Conservation (phyloP, 169 alveolate species). For the Eimeria brunetti region DNA sequence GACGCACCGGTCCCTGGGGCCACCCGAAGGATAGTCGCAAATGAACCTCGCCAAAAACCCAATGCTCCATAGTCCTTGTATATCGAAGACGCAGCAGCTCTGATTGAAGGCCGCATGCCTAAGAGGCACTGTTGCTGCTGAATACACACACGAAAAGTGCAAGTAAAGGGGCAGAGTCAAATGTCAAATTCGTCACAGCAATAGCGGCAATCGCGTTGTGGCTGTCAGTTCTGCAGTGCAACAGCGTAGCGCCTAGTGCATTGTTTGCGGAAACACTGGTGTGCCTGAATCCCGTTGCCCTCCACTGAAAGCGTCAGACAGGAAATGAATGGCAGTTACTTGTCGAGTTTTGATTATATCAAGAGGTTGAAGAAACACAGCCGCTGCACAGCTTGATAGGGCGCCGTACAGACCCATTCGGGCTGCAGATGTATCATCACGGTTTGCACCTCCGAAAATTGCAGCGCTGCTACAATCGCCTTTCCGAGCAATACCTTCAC, state of each 20-base stretch:
- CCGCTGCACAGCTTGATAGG: constrained; percentile 67
- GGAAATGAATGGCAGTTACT: neutral
- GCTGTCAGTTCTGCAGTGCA: neutral
- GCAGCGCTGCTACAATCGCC: constrained; percentile 41
- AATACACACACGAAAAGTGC: neutral
- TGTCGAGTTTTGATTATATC: constrained; percentile 82
- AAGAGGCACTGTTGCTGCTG: constrained; percentile 64
- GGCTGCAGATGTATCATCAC: constrained; percentile 21
- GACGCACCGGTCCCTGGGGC: constrained; percentile 80
- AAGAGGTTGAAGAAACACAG: constrained; percentile 77
- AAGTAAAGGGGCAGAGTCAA: neutral
- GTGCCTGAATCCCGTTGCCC: neutral
- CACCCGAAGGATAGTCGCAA: constrained; percentile 78
- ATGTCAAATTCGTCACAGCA: neutral
- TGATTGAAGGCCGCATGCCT: constrained; percentile 42
- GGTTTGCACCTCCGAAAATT: constrained; percentile 31
- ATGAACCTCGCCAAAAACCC: constrained; percentile 80
- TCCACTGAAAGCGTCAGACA: neutral
- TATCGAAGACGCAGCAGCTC: constrained; percentile 48
- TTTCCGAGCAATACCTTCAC: neutral
- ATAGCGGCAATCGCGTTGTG: neutral
- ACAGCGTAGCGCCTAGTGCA: neutral
- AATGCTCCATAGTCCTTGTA: constrained; percentile 52
- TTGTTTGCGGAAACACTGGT: neutral
- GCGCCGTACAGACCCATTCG: constrained; percentile 78